Conservation (phyloP, 2,329 filamentous ascomycete genomes). For the Venturia oleaginea region DNA sequence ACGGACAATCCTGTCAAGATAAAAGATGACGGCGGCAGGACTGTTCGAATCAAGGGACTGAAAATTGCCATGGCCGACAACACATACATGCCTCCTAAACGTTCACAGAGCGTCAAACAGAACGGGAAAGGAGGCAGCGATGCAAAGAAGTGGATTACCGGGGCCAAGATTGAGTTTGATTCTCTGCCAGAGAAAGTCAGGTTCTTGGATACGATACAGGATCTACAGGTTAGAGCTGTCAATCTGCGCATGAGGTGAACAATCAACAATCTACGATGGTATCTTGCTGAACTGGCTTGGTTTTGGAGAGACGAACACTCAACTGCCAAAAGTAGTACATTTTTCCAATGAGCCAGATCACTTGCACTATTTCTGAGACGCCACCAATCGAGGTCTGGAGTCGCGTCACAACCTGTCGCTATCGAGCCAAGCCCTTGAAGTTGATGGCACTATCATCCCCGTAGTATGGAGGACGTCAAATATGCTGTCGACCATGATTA, state of each 20-base stretch:
- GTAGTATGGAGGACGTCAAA: neutral
- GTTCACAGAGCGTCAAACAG: neutral
- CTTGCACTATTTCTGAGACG: neutral
- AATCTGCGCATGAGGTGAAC: neutral
- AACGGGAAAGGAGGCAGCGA: constrained; percentile 1
- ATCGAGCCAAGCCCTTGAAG: neutral
- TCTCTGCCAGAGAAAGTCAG: neutral
- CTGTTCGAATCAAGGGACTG: constrained; percentile 35
- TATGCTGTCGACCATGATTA: neutral
- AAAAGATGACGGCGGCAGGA: constrained; percentile 30
- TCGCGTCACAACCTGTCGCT: neutral
- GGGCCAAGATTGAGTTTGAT: constrained; percentile 6
- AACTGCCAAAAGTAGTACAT: neutral
- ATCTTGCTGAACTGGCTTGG: neutral
- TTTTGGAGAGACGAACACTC: neutral
- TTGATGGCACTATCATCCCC: neutral
- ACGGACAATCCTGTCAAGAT: constrained; percentile 28
- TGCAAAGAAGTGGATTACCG: constrained; percentile 9
- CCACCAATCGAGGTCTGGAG: neutral
- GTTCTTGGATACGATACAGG: neutral
- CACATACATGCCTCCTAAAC: neutral
- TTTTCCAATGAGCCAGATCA: neutral
- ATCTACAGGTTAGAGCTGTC: constrained; percentile 7
- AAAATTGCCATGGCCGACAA: constrained; percentile 15
- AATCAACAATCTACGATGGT: neutral